These are phyloP conservation scores for Lyophyllum semitale DNA, from an alignment of 768 basidiomycete species.

Conservation along the genomic window DNA sequence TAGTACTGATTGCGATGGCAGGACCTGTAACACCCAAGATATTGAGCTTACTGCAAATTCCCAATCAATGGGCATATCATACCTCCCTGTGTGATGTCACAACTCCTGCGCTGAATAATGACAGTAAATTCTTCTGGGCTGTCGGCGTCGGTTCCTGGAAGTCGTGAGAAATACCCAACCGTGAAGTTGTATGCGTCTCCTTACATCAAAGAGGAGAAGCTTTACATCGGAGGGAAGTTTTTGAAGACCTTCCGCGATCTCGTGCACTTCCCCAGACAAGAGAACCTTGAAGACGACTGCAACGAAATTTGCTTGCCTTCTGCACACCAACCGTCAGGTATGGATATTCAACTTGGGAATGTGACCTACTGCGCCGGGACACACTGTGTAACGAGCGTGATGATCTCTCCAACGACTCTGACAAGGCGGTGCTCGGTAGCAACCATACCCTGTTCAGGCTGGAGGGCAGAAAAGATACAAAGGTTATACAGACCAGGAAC, in stretches of 20 bases:
- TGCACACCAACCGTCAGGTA: slow-evolving; percentile 27
- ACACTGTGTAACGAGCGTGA: slow-evolving; percentile 67
- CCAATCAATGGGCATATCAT: slow-evolving; percentile 10
- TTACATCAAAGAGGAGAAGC: slow-evolving; percentile 58
- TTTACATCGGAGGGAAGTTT: slow-evolving; percentile 38
- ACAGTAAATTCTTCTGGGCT: slow-evolving; percentile 62
- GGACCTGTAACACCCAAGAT: slow-evolving; percentile 43
- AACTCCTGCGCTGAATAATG: slow-evolving; percentile 67
- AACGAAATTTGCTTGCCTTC: slow-evolving; percentile 67
- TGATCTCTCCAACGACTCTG: slow-evolving; percentile 61
- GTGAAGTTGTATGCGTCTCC: slow-evolving; percentile 12
- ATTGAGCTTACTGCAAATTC: background rate
- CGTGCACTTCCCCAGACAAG: slow-evolving; percentile 50
- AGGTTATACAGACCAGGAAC: slow-evolving; percentile 73
- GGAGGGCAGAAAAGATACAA: slow-evolving; percentile 45
- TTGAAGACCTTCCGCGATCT: slow-evolving; percentile 57
- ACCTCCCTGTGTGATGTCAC: slow-evolving; percentile 72
- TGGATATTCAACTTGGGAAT: background rate
- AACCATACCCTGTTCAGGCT: slow-evolving; percentile 27
- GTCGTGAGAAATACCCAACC: slow-evolving; percentile 7
- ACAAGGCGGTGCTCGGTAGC: slow-evolving; percentile 55
- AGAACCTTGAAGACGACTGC: slow-evolving; percentile 54
- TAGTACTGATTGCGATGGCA: slow-evolving; percentile 49
- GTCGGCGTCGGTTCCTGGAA: slow-evolving; percentile 43
- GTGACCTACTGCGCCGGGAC: slow-evolving; percentile 63